Percentiles rank a stretch among this genome's conserved stretches.
phyloP scores from a whole-genome alignment of 2,329 filamentous ascomycete species.

The Aspergillus ustus region DNA sequence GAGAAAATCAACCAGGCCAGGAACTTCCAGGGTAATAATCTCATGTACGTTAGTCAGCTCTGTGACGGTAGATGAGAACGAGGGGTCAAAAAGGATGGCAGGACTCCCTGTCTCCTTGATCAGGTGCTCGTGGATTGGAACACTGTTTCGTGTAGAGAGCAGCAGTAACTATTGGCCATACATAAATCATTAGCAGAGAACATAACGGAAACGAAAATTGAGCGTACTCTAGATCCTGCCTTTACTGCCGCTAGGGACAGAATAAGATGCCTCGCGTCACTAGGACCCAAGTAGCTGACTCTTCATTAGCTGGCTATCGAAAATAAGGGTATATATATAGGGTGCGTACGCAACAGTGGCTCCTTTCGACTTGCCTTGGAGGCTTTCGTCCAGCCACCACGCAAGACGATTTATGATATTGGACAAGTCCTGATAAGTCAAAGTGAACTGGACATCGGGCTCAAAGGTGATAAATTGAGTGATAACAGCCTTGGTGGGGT shows the following conservation, averaged over 20 bases:
- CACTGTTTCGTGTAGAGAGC: slow-evolving; percentile 13
- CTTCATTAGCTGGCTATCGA: background rate
- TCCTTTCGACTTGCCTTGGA: background rate
- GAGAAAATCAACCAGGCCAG: slow-evolving; percentile 8
- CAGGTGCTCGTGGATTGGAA: slow-evolving; percentile 9
- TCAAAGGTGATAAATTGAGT: slow-evolving; percentile 1
- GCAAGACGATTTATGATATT: slow-evolving; percentile 8
- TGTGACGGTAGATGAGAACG: background rate
- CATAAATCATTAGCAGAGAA: background rate
- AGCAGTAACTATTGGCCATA: background rate
- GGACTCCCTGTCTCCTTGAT: slow-evolving; percentile 1
- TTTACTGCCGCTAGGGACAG: slow-evolving; percentile 10
- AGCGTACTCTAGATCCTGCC: slow-evolving; percentile 1
- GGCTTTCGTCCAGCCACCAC: slow-evolving; percentile 9
- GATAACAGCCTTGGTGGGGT: background rate
- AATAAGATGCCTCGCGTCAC: slow-evolving; percentile 12
- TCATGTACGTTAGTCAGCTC: background rate
- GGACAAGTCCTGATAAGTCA: slow-evolving; percentile 4
- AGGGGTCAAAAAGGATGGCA: slow-evolving; percentile 4
- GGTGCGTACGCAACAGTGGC: slow-evolving; percentile 4
- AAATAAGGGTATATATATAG: background rate
- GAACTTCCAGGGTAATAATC: background rate
- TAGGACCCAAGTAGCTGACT: slow-evolving; percentile 7
- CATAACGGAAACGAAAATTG: background rate
- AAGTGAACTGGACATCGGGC: background rate